phyloP scores from a whole-genome alignment of 106 monocot genomes.

The Dactylorhiza incarnata region DNA sequence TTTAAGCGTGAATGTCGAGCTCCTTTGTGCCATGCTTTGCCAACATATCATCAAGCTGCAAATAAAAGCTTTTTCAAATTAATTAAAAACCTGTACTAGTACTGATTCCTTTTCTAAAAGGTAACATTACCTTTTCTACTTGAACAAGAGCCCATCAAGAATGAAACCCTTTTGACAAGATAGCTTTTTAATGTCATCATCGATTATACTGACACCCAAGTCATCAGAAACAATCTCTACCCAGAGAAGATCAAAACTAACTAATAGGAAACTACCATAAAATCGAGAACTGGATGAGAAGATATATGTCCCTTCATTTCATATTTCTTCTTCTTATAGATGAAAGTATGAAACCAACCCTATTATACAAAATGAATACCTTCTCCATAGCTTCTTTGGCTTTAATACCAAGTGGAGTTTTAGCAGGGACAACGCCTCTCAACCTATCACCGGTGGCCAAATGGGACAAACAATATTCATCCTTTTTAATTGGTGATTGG shows the following conservation, averaged over 20 bases:
- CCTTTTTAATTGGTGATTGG: slow-evolving; percentile 96
- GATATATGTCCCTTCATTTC: neutral
- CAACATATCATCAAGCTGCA: no score
- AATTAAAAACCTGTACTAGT: neutral
- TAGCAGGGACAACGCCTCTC: slow-evolving; percentile 89
- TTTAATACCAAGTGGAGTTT: slow-evolving; percentile 84
- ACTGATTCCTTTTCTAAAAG: no score
- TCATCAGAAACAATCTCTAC: slow-evolving; percentile 98
- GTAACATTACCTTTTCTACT: slow-evolving; percentile 67
- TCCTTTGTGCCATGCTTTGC: slow-evolving; percentile 68
- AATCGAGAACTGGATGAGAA: neutral
- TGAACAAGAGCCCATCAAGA: slow-evolving; percentile 96
- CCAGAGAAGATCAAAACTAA: slow-evolving; percentile 21
- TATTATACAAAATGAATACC: slow-evolving; percentile 20
- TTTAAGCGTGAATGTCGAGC: no score
- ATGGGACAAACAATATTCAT: slow-evolving; percentile 93
- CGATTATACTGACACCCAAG: slow-evolving; percentile 94
- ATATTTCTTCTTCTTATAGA: neutral
- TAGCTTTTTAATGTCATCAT: slow-evolving; percentile 90
- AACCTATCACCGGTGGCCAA: slow-evolving; percentile 99
- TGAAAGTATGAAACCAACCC: neutral
- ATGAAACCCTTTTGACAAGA: slow-evolving; percentile 98
- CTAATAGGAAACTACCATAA: neutral
- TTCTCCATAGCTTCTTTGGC: slow-evolving; percentile 96
- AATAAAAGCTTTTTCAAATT: slow-evolving; percentile 1